Evolutionary conservation across 192 early-diverging fungal species (phyloP), one percentile per base, ranked within the genome.

Genomic region (Funneliformis mosseae): DNA sequence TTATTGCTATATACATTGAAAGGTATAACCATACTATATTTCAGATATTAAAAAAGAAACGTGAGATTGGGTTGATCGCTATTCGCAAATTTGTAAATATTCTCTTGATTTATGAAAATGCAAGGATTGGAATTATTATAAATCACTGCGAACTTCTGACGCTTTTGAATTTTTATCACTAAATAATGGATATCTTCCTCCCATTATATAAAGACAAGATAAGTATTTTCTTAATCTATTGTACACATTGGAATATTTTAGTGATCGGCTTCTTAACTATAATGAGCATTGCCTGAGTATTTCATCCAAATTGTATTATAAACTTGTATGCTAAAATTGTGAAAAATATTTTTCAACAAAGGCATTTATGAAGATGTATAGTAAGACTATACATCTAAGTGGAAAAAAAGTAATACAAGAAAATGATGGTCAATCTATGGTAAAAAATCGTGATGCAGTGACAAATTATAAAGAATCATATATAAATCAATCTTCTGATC

Each of bases 101-200:
- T 72, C 1, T 0, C 21, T 72, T 1, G 45, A 72, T 46, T 43
- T 72, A 45, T 2, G 21, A n/a, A 72, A 72, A 45, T 72, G 45
- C 23, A 18, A 42, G 18, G 43, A 72, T 45, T 5, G 42, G 10
- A n/a, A 45, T n/a, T 72, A 42, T 45, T 72, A 42, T 48, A 72
- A 72, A n/a, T 4, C 41, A 72, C 18, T 9, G 7, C 11, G 18
- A 14, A 21, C 70, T 45, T 8, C 11, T 18, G 70, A 72, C 4
- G 43, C 70, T 9, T n/a, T 46, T n/a, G 9, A 25, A 43, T 11
- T 72, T 42, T 45, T 72, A 48, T 18, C 12, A 25, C 1, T 43
- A 21, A 72, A 45, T 72, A 48, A 72, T 72, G 42, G 42, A 72
- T 72, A 46, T 48, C 45, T 72, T 25, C 45, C 43, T 23, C 70